phyloP scores from a whole-genome alignment of 2,329 filamentous ascomycete species.

The Huntiella bhutanensis region DNA sequence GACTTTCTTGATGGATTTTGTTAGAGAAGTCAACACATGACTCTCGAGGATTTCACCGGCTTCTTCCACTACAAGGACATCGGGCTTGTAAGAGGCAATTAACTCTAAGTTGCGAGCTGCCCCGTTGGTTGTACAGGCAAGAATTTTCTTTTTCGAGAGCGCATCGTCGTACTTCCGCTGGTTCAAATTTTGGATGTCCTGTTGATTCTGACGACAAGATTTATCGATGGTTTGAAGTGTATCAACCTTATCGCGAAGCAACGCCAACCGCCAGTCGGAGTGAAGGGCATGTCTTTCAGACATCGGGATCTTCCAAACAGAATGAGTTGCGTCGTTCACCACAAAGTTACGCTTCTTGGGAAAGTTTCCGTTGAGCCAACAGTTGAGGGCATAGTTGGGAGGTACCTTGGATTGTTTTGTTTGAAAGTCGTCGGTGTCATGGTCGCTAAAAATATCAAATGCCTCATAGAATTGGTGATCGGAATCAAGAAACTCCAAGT shows the following conservation, averaged over 20 bases:
- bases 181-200: slow-evolving; percentile 24
- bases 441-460: background rate
- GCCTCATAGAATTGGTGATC: background rate
- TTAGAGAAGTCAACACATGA: slow-evolving; percentile 37
- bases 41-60: slow-evolving; percentile 52
- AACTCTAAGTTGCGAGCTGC: slow-evolving; percentile 42
- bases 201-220: slow-evolving; percentile 24
- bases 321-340: slow-evolving; percentile 15
- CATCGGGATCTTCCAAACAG: slow-evolving; percentile 34
- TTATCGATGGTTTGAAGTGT: slow-evolving; percentile 21
- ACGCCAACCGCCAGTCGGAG: slow-evolving; percentile 23
- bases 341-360: slow-evolving; percentile 24
- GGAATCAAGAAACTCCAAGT: slow-evolving; percentile 9
- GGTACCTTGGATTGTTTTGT: no score
- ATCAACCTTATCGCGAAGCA: slow-evolving; percentile 31
- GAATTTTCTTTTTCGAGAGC: slow-evolving; percentile 37
- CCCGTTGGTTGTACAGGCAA: slow-evolving; percentile 53
- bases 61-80: slow-evolving; percentile 49
- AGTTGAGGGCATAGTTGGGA: slow-evolving; percentile 29
- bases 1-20: slow-evolving; percentile 36
- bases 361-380: slow-evolving; percentile 30
- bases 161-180: slow-evolving; percentile 23
- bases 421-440: no score
- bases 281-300: slow-evolving; percentile 20
- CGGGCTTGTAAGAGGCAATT: slow-evolving; percentile 33